These are phyloP conservation scores for Kwoniella mangroviensis DNA, from an alignment of 768 basidiomycete genomes.

Conservation along the genomic window DNA sequence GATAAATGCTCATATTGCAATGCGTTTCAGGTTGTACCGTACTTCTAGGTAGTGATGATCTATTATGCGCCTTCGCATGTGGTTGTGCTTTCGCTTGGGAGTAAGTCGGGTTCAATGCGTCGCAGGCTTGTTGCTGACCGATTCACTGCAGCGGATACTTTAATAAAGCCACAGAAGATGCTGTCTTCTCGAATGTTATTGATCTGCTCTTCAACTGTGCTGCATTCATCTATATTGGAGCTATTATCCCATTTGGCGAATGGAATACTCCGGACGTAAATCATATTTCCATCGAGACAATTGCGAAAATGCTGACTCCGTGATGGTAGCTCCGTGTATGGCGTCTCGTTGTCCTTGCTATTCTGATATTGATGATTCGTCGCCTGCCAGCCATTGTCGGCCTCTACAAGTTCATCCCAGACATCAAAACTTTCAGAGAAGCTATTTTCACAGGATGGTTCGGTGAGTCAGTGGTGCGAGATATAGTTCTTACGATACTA, in stretches of 20 bases:
- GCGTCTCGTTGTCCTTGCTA: slow-evolving; percentile 80
- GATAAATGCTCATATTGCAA: not conserved
- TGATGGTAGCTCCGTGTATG: slow-evolving; percentile 67
- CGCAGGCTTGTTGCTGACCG: not conserved
- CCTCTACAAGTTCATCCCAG: slow-evolving; percentile 90
- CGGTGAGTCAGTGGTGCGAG: slow-evolving; percentile 71
- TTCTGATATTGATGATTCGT: slow-evolving; percentile 79
- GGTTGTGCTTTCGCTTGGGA: slow-evolving; percentile 98
- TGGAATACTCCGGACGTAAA: slow-evolving; percentile 67
- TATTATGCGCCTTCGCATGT: slow-evolving; percentile 91
- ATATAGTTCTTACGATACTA: not conserved
- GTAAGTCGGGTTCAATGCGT: slow-evolving; percentile 62
- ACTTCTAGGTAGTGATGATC: slow-evolving; percentile 87
- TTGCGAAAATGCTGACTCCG: not conserved
- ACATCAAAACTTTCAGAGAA: slow-evolving; percentile 91
- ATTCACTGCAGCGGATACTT: slow-evolving; percentile 53
- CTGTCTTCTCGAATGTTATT: slow-evolving; percentile 93
- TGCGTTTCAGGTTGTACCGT: slow-evolving; percentile 71
- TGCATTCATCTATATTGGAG: slow-evolving; percentile 91
- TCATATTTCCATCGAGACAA: not conserved
- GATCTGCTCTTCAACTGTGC: slow-evolving; percentile 92
- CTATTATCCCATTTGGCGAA: slow-evolving; percentile 90
- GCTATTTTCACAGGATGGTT: slow-evolving; percentile 95
- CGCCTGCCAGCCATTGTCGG: slow-evolving; percentile 82
- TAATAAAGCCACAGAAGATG: slow-evolving; percentile 83